phyloP scores from a whole-genome alignment of 495 filamentous ascomycete genomes.

The Antarctomyces pellizariae region DNA sequence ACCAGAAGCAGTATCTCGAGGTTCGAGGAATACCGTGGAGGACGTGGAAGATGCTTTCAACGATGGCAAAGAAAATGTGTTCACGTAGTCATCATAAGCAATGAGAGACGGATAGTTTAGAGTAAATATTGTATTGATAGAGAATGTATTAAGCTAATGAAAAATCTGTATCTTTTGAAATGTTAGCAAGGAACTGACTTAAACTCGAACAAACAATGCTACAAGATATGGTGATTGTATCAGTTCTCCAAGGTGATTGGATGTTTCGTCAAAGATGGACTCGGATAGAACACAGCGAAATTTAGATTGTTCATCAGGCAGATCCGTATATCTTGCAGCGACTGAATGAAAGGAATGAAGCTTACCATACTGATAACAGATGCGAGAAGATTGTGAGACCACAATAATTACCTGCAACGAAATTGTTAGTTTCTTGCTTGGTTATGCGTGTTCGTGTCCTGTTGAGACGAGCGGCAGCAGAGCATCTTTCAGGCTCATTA shows the following conservation, averaged over 20 bases:
- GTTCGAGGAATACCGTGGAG: too few species aligned
- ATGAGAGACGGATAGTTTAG: too few species aligned
- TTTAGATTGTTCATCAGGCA: slow-evolving; percentile 50
- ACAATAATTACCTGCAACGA: slow-evolving; percentile 6
- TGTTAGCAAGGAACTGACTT: too few species aligned
- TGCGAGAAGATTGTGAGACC: slow-evolving; percentile 4
- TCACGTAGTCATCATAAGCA: too few species aligned
- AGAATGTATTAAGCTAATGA: too few species aligned
- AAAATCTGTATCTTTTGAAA: too few species aligned
- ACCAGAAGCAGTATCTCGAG: too few species aligned
- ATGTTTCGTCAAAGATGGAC: slow-evolving; percentile 47
- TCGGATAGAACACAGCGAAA: slow-evolving; percentile 66
- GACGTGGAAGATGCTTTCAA: too few species aligned
- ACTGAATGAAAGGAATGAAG: slow-evolving; percentile 2
- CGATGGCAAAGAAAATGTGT: too few species aligned
- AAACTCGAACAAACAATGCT: too few species aligned
- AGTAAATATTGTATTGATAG: too few species aligned
- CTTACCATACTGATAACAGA: slow-evolving; percentile 1
- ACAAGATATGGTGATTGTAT: slow-evolving; percentile 23
- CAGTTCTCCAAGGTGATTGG: slow-evolving; percentile 92
- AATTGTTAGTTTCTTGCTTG: slow-evolving; percentile 1
- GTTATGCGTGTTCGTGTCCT: slow-evolving; percentile 1
- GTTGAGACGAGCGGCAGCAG: slow-evolving; percentile 3
- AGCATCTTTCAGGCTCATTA: slow-evolving; percentile 36
- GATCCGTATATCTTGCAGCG: slow-evolving; percentile 5